Evolutionary conservation across 495 filamentous ascomycete species (phyloP).

Genomic region (Penicillium psychrofluorescens): DNA sequence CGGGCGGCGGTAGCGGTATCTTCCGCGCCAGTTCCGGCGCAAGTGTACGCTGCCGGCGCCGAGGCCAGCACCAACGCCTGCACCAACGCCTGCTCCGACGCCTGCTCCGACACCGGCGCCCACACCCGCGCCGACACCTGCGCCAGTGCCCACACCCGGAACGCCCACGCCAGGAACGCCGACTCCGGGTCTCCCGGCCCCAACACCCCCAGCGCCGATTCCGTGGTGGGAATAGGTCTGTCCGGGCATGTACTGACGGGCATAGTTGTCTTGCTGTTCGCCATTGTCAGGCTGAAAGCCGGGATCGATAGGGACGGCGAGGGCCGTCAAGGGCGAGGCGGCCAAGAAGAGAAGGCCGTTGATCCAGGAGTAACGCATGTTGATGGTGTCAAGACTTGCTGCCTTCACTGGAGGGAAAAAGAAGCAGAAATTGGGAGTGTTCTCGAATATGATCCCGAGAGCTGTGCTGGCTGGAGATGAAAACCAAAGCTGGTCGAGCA

Average conservation of each 20-base stretch:
- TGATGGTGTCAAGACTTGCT: background rate
- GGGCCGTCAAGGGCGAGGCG: slow-evolving; percentile 13
- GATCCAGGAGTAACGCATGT: slow-evolving; percentile 18
- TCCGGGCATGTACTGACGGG: slow-evolving; percentile 14
- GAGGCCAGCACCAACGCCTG: too few relatives aligned
- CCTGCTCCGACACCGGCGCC: too few relatives aligned
- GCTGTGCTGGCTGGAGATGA: slow-evolving; percentile 10
- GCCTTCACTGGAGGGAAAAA: background rate
- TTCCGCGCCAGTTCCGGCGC: too few relatives aligned
- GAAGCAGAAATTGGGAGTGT: background rate
- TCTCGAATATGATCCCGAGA: slow-evolving; percentile 4
- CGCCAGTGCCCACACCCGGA: background rate
- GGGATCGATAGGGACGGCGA: slow-evolving; percentile 19
- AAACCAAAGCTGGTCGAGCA: slow-evolving; percentile 1
- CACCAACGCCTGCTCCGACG: too few relatives aligned
- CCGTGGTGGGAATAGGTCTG: slow-evolving; percentile 11
- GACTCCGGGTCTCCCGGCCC: background rate
- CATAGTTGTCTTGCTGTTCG: slow-evolving; percentile 19
- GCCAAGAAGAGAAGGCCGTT: slow-evolving; percentile 18
- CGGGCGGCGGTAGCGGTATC: background rate
- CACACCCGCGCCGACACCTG: too few relatives aligned
- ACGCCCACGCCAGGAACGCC: background rate
- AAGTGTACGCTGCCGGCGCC: too few relatives aligned
- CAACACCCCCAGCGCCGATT: background rate
- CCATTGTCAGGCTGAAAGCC: slow-evolving; percentile 14